phyloP scores from a whole-genome alignment of 345 rosid genomes.

The Aquilaria yunnanensis region DNA sequence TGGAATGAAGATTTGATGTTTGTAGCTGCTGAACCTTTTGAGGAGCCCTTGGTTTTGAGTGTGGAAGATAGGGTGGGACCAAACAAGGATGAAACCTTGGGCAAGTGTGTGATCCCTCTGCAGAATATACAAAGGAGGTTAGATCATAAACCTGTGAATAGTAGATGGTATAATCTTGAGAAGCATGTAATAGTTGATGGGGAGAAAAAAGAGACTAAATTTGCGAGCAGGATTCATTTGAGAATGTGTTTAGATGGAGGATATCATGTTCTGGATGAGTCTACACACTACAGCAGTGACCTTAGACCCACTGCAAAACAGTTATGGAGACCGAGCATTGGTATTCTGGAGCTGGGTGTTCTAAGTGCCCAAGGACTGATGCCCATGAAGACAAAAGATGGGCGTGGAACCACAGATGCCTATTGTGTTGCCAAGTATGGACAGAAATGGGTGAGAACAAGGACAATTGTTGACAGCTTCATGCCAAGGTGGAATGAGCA shows the following conservation, averaged over 20 bases:
- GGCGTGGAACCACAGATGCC: slow-evolving; percentile 87
- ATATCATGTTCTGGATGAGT: slow-evolving; percentile 96
- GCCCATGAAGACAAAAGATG: slow-evolving; percentile 87
- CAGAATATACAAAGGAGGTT: slow-evolving; percentile 68
- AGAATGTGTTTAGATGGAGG: slow-evolving; percentile 92
- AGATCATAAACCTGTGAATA: slow-evolving; percentile 69
- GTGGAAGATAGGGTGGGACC: slow-evolving; percentile 75
- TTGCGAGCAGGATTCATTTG: slow-evolving; percentile 83
- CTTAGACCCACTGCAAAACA: slow-evolving; percentile 91
- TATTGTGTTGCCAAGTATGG: slow-evolving; percentile 98
- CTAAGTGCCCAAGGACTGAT: slow-evolving; percentile 79
- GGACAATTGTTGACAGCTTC: slow-evolving; percentile 81
- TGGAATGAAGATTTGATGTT: slow-evolving; percentile 98
- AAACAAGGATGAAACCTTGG: slow-evolving; percentile 72
- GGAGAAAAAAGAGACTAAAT: slow-evolving; percentile 73
- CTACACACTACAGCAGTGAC: slow-evolving; percentile 94
- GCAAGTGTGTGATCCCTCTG: slow-evolving; percentile 51
- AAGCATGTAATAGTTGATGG: slow-evolving; percentile 65
- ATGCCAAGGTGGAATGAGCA: slow-evolving; percentile 96
- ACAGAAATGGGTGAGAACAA: slow-evolving; percentile 94
- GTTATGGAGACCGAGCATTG: slow-evolving; percentile 79
- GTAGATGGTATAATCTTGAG: slow-evolving; percentile 83
- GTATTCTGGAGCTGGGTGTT: slow-evolving; percentile 69
- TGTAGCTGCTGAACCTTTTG: slow-evolving; percentile 90
- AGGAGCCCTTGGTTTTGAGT: slow-evolving; percentile 64